These are phyloP conservation scores for Metschnikowia corniflorae DNA, from an alignment of 805 yeast genomes.

Conservation along the genomic window DNA sequence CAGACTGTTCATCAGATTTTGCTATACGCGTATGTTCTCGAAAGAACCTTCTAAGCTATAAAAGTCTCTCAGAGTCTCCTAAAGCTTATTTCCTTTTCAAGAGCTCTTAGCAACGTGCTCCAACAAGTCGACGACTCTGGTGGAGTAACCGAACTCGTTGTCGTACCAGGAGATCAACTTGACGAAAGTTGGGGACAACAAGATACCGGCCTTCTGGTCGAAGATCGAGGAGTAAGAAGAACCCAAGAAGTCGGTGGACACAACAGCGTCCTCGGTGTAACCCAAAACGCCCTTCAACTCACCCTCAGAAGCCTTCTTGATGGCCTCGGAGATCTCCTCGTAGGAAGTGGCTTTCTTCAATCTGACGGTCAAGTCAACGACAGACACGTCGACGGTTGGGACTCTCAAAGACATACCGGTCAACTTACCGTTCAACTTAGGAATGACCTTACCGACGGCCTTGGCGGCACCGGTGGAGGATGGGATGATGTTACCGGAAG, in stretches of 20 bases:
- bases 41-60: constrained; percentile 8
- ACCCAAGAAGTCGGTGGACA: constrained; percentile 83
- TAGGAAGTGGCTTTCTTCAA: constrained; percentile 72
- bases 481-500: constrained; percentile 92
- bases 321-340: constrained; percentile 75
- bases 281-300: constrained; percentile 78
- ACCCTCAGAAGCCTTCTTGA: constrained; percentile 76
- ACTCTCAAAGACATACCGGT: constrained; percentile 94
- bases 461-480: constrained; percentile 97
- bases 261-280: constrained; percentile 91
- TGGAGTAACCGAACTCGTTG: constrained; percentile 93
- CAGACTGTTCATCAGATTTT: constrained; percentile 1
- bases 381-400: constrained; percentile 91
- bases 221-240: constrained; percentile 84
- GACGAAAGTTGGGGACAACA: constrained; percentile 82
- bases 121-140: constrained; percentile 90
- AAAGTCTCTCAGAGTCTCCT: constrained; percentile 3
- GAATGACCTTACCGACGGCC: constrained; percentile 95
- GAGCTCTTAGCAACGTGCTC: constrained; percentile 65
- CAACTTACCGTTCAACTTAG: constrained; percentile 85
- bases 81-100: constrained; percentile 16
- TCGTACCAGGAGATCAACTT: constrained; percentile 94
- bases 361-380: constrained; percentile 87
- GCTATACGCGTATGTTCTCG: background rate
- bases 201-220: constrained; percentile 89